Conservation (phyloP, 192 early-diverging fungal species). For the Paraglomus brasilianum region DNA sequence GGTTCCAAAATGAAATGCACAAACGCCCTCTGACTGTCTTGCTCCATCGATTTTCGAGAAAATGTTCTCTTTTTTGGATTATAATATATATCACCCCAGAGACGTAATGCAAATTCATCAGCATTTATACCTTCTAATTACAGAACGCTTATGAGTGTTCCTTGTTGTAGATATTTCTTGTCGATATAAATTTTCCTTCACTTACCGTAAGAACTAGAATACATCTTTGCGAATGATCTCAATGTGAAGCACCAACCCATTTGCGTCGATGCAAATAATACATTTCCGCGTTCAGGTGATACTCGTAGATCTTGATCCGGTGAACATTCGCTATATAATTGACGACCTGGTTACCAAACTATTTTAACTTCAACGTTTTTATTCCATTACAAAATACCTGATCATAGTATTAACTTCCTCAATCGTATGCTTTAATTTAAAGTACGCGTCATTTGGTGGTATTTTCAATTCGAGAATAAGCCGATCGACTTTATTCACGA, state of each 20-base stretch:
- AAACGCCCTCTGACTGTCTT: constrained; percentile 75
- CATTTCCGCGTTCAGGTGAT: constrained; percentile 94
- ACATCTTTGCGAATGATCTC: constrained; percentile 87
- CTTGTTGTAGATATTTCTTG: neutral
- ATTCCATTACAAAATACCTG: constrained; percentile 38
- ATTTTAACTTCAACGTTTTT: no score
- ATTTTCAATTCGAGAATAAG: constrained; percentile 94
- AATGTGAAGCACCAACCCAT: constrained; percentile 95
- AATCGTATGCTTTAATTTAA: constrained; percentile 92
- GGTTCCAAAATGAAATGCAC: constrained; percentile 96
- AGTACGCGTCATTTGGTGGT: constrained; percentile 95
- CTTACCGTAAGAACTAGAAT: constrained; percentile 75
- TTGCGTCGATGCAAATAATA: constrained; percentile 87
- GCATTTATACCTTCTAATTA: constrained; percentile 60
- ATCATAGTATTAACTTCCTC: constrained; percentile 93
- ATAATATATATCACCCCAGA: constrained; percentile 98
- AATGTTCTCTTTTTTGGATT: constrained; percentile 79
- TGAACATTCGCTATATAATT: constrained; percentile 30
- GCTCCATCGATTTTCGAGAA: constrained; percentile 62
- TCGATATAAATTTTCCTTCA: constrained; percentile 15
- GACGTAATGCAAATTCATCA: constrained; percentile 80
- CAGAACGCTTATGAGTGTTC: neutral
- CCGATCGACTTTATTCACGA: constrained; percentile 99
- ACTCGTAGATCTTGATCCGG: constrained; percentile 64
- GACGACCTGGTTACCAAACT: neutral